Base-by-base conservation (phyloP, 2,329 filamentous ascomycete species). In the Lizonia empirigonia region DNA sequence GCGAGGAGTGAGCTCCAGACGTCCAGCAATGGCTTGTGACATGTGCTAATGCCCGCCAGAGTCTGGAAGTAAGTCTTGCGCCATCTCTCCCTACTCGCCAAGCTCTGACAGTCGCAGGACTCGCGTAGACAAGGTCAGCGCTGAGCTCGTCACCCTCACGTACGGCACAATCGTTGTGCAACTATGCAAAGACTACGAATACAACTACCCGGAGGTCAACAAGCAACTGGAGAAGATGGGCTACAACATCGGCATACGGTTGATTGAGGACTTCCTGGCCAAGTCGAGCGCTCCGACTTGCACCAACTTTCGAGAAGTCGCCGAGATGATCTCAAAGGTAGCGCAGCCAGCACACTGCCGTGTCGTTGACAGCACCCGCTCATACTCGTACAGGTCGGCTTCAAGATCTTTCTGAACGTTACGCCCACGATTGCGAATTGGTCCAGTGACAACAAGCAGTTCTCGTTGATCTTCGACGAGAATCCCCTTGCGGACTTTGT, bases 181-280 rank as follows among this genome's bases (percentile, higher is more conserved):
- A 74, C 81, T 99, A 60, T 97, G 93, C 79, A 93, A 93, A 74
- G 94, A 99, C 78, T 96, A 93, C 72, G 91, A 97, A 65, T 87
- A 85, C 66, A 91, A 97, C 77, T 99, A 99, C 72, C 80, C 85
- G 42, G 91, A 97, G 73, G 93, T 99, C 71, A 99, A 99, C 78
- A 91, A 93, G 74, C 94, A 99, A 74, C 83, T 99, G 35, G 94
- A 99, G 72, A 95, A 93, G 77, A 99, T 99, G 94, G 94, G 94
- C 47, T 97, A 97, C 78, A 97, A 97, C 69, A 99, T 99, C 59
- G 94, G 94, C 22, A 81, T 97, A 69, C 89, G 94, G 29, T 78
- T 99, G 60, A 97, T 99, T 63, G 94, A 99, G 67, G 94, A 99
- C 76, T 99, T 97, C 69, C 85, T 99, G 15, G 94, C 94, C 65